phyloP scores from a whole-genome alignment of 495 filamentous ascomycete genomes.

The Aspergillus incahuasiensis region DNA sequence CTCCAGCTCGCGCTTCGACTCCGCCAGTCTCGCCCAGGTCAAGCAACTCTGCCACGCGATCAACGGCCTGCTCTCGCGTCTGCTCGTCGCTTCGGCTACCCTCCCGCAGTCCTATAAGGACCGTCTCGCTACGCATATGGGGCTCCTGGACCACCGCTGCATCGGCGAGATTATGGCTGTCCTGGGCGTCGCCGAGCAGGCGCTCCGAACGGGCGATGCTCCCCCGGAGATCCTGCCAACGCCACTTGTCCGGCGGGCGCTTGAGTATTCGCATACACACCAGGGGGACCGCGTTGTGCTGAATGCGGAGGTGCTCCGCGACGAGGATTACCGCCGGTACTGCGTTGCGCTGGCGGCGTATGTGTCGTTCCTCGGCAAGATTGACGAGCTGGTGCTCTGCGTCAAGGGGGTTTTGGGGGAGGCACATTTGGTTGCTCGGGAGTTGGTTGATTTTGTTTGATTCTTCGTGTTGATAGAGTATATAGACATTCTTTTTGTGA shows the following conservation, averaged over 20 bases:
- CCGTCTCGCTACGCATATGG: constrained; percentile 24
- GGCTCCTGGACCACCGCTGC: constrained; percentile 34
- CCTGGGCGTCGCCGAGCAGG: constrained; percentile 34
- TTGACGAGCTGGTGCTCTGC: constrained; percentile 41
- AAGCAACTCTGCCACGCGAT: constrained; percentile 33
- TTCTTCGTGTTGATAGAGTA: too few species aligned
- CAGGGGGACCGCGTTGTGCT: constrained; percentile 15
- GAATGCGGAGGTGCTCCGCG: constrained; percentile 27
- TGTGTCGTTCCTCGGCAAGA: constrained; percentile 29
- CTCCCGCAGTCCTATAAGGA: constrained; percentile 29
- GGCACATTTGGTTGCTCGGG: constrained; percentile 32
- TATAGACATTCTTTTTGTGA: too few species aligned
- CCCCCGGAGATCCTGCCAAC: constrained; percentile 40
- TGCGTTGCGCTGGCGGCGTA: constrained; percentile 39
- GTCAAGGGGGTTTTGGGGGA: constrained; percentile 40
- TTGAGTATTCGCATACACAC: constrained; percentile 26
- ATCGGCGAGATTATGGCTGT: constrained; percentile 44
- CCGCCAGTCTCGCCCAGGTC: constrained; percentile 28
- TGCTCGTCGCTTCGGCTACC: constrained; percentile 32
- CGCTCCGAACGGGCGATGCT: constrained; percentile 38
- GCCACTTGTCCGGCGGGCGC: constrained; percentile 31
- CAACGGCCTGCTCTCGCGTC: constrained; percentile 32
- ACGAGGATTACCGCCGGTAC: constrained; percentile 37
- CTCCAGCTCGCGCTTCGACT: constrained; percentile 40
- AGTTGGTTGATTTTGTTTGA: constrained; percentile 8